These are phyloP conservation scores for Leccinum brunneo-olivaceum DNA, from an alignment of 1,284 basidiomycete genomes.

Conservation along the genomic window DNA sequence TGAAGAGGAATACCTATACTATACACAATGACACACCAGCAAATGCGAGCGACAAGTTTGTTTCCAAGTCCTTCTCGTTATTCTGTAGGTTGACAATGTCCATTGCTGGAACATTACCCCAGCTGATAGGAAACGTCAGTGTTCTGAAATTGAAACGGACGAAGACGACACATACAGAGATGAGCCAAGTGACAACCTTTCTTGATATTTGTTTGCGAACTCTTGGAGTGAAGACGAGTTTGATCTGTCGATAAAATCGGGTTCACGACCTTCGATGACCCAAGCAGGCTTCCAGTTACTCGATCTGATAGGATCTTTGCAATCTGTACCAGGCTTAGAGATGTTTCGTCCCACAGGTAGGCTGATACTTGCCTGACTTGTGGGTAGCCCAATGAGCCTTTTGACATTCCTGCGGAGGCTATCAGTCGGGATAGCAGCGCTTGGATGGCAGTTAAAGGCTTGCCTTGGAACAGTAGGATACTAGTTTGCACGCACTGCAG, in stretches of 20 bases:
- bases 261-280: slow-evolving; percentile 18
- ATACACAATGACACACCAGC: slow-evolving; percentile 21
- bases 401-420: slow-evolving; percentile 22
- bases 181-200: slow-evolving; percentile 15
- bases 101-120: slow-evolving; percentile 25
- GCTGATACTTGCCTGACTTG: slow-evolving; percentile 18
- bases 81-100: slow-evolving; percentile 39
- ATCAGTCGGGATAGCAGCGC: neutral
- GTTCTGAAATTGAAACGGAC: neutral
- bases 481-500: slow-evolving; percentile 33
- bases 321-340: slow-evolving; percentile 14
- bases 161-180: slow-evolving; percentile 18
- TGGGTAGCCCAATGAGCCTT: slow-evolving; percentile 19
- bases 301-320: slow-evolving; percentile 21
- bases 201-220: slow-evolving; percentile 7
- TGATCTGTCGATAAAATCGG: slow-evolving; percentile 15
- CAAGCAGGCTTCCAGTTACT: slow-evolving; percentile 21
- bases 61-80: slow-evolving; percentile 29
- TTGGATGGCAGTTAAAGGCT: slow-evolving; percentile 1
- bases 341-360: neutral
- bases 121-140: slow-evolving; percentile 10
- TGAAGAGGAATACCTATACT: slow-evolving; percentile 3
- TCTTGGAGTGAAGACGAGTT: slow-evolving; percentile 7
- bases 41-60: slow-evolving; percentile 31
- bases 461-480: slow-evolving; percentile 37